These are phyloP conservation scores for Globisporangium canariense DNA, from an alignment of 352 stramenopile genomes.

Conservation along the genomic window DNA sequence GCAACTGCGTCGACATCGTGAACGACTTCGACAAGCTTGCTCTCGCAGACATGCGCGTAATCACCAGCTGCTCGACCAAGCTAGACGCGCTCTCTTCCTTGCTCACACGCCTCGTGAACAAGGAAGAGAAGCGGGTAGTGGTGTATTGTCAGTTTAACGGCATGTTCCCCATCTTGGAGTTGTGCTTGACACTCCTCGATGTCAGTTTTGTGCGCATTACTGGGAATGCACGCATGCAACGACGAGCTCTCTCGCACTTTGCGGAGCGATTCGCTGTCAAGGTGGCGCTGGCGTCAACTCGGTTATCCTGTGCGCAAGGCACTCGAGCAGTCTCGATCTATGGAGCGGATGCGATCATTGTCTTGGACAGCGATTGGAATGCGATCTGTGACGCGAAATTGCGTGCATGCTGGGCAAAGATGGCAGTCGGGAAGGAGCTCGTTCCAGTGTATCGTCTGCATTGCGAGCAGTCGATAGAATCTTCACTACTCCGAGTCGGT, in stretches of 20 bases:
- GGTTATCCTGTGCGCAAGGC: conserved; percentile 37
- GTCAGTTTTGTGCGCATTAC: conserved; percentile 66
- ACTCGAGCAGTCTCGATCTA: conserved; percentile 58
- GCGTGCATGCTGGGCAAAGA: conserved; percentile 72
- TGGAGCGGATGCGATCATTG: conserved; percentile 70
- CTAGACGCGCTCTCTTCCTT: conserved; percentile 51
- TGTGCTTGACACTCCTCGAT: conserved; percentile 61
- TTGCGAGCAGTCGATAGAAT: conserved; percentile 77
- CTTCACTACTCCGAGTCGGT: conserved; percentile 66
- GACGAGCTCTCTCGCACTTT: conserved; percentile 69
- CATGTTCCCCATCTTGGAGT: conserved; percentile 72
- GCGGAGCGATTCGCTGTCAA: conserved; percentile 50
- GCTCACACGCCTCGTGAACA: conserved; percentile 44
- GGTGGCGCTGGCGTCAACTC: conserved; percentile 70
- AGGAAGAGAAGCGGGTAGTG: conserved; percentile 68
- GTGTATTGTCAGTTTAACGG: conserved; percentile 75
- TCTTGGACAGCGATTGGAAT: conserved; percentile 84
- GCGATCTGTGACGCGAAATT: conserved; percentile 77
- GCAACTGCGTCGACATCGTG: conserved; percentile 79
- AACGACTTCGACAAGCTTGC: conserved; percentile 75
- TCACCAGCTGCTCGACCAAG: conserved; percentile 64
- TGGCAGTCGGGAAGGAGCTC: conserved; percentile 41
- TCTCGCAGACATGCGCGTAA: conserved; percentile 56
- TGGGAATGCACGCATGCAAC: conserved; percentile 47
- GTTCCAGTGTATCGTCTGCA: conserved; percentile 74